phyloP scores from a whole-genome alignment of 768 basidiomycete species.

The Porpolomopsis calyptriformis region DNA sequence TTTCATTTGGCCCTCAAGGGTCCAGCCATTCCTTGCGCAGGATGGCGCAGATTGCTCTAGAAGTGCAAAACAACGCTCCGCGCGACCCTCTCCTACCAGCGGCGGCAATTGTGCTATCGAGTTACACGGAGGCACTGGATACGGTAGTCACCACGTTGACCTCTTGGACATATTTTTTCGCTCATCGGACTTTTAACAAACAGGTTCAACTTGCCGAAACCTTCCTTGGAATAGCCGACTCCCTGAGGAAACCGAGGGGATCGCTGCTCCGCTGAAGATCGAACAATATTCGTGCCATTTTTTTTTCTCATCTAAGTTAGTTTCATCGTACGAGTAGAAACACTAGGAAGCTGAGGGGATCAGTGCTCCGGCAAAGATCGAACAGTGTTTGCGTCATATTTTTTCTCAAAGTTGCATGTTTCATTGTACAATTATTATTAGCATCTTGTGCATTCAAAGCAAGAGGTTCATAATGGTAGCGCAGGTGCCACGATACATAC shows the following conservation, averaged over 20 bases:
- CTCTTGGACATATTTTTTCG: not conserved
- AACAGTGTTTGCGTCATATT: too few relatives aligned
- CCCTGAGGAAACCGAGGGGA: constrained; percentile 45
- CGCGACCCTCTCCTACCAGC: constrained; percentile 27
- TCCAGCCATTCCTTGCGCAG: constrained; percentile 23
- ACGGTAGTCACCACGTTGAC: constrained; percentile 27
- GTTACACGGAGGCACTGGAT: constrained; percentile 40
- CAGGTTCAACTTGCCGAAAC: constrained; percentile 47
- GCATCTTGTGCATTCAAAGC: too few relatives aligned
- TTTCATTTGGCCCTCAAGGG: constrained; percentile 38
- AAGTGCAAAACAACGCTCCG: constrained; percentile 36
- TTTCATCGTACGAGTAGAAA: too few relatives aligned
- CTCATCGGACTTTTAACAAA: not conserved
- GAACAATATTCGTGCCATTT: too few relatives aligned
- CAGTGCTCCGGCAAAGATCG: too few relatives aligned
- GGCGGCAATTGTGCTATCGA: constrained; percentile 28
- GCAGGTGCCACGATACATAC: too few relatives aligned
- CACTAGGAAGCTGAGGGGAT: too few relatives aligned
- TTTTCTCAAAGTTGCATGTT: too few relatives aligned
- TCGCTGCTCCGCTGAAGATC: constrained; percentile 24
- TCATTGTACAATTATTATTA: too few relatives aligned
- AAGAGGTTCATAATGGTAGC: too few relatives aligned
- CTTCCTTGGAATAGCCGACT: constrained; percentile 48
- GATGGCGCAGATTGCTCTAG: constrained; percentile 44
- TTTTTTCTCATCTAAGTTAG: too few relatives aligned